phyloP scores from a whole-genome alignment of 2,329 filamentous ascomycete genomes.

The Verticillium longisporum region DNA sequence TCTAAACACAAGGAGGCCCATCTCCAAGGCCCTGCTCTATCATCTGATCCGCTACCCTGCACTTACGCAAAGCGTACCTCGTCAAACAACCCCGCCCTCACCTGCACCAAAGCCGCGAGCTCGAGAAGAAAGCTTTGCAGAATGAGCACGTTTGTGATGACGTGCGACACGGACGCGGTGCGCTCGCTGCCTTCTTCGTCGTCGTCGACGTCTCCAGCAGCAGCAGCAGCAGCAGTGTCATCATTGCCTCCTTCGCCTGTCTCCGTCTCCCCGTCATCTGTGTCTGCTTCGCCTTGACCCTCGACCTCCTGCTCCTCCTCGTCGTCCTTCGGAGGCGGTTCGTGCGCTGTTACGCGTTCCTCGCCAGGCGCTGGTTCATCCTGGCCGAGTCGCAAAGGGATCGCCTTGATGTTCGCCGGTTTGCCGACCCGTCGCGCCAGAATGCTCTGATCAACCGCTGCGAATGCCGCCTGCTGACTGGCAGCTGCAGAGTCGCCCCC shows the following conservation, averaged over 20 bases:
- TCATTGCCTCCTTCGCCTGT: slow-evolving; percentile 7
- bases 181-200: slow-evolving; percentile 19
- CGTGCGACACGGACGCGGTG: slow-evolving; percentile 65
- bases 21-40: background rate
- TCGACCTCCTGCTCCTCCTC: slow-evolving; percentile 15
- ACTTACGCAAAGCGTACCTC: slow-evolving; percentile 58
- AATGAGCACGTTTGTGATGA: slow-evolving; percentile 73
- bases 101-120: slow-evolving; percentile 66
- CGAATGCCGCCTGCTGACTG: slow-evolving; percentile 52
- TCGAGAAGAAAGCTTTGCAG: slow-evolving; percentile 77
- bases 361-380: slow-evolving; percentile 6
- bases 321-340: slow-evolving; percentile 12
- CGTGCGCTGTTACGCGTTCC: slow-evolving; percentile 8
- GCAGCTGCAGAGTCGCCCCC: slow-evolving; percentile 29
- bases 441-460: slow-evolving; percentile 58
- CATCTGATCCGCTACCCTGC: too few species aligned
- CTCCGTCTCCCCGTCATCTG: slow-evolving; percentile 9
- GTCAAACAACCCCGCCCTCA: slow-evolving; percentile 67
- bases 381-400: slow-evolving; percentile 39
- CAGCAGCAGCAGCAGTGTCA: too few species aligned
- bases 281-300: slow-evolving; percentile 12
- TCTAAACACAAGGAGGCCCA: background rate
- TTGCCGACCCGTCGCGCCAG: slow-evolving; percentile 47
- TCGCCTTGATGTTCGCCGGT: slow-evolving; percentile 34
- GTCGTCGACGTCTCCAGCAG: slow-evolving; percentile 14